phyloP scores from a whole-genome alignment of 2,329 filamentous ascomycete genomes.

The Ceratocystis cacaofunesta region DNA sequence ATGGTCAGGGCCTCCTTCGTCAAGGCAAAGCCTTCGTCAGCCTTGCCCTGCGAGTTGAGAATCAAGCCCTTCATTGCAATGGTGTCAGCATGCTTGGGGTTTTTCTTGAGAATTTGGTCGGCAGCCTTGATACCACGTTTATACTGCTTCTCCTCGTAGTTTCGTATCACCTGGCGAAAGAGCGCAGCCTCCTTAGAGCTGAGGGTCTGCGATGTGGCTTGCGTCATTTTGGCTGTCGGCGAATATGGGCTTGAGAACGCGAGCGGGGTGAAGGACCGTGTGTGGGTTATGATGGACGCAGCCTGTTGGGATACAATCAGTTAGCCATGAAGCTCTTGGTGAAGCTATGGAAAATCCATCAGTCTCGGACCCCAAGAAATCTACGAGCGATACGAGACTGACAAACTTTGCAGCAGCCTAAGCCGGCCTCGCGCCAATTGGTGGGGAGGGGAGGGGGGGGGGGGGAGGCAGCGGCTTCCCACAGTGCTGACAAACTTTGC shows the following conservation, averaged over 20 bases:
- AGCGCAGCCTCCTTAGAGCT: conserved; percentile 82
- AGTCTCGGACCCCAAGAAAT: neutral
- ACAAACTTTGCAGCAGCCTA: neutral
- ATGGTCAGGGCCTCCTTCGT: conserved; percentile 85
- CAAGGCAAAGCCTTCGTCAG: conserved; percentile 83
- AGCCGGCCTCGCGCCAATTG: neutral
- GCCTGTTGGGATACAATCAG: neutral
- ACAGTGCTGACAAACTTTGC: neutral
- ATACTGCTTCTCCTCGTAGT: conserved; percentile 97
- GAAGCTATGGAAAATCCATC: neutral
- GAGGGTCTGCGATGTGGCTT: conserved; percentile 35
- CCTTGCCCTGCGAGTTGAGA: conserved; percentile 80
- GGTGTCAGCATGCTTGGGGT: conserved; percentile 92
- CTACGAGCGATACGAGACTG: neutral
- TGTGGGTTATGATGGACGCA: neutral
- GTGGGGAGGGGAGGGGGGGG: neutral
- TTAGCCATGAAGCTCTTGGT: neutral
- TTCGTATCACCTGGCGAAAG: conserved; percentile 86
- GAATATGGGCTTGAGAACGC: neutral
- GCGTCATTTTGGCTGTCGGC: conserved; percentile 40
- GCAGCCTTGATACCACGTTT: conserved; percentile 87
- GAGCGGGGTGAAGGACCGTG: neutral
- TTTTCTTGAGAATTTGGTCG: conserved; percentile 90
- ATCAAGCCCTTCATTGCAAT: conserved; percentile 98
- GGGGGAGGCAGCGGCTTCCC: neutral